Conservation (phyloP, 2,329 filamentous ascomycete genomes). For the Aspergillus latus region DNA sequence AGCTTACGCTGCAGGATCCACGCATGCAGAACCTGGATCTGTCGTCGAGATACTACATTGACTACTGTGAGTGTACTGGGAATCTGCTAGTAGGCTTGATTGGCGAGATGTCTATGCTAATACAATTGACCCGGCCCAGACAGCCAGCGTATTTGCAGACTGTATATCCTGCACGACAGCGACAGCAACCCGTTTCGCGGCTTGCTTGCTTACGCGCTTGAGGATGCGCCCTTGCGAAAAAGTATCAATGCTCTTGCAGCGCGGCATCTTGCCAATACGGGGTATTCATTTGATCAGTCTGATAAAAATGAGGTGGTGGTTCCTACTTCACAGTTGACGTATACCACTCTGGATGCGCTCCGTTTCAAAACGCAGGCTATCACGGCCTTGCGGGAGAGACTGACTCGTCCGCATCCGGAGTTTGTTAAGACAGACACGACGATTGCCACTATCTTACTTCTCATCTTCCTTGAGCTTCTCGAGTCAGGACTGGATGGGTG, state of each 20-base stretch:
- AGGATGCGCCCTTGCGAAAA: slow-evolving; percentile 27
- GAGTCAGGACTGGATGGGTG: slow-evolving; percentile 22
- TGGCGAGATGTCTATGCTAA: not conserved
- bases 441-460: slow-evolving; percentile 19
- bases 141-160: slow-evolving; percentile 32
- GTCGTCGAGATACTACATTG: slow-evolving; percentile 31
- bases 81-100: not conserved
- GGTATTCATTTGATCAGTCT: slow-evolving; percentile 20
- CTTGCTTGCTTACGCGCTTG: slow-evolving; percentile 30
- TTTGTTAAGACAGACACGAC: slow-evolving; percentile 9
- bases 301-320: slow-evolving; percentile 7
- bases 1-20: slow-evolving; percentile 20
- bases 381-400: slow-evolving; percentile 9
- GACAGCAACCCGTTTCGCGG: slow-evolving; percentile 34
- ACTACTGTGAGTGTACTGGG: slow-evolving; percentile 30
- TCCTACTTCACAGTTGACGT: not conserved
- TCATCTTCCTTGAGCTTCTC: slow-evolving; percentile 23
- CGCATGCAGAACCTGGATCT: slow-evolving; percentile 17
- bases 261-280: slow-evolving; percentile 32
- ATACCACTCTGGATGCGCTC: slow-evolving; percentile 22
- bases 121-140: slow-evolving; percentile 18
- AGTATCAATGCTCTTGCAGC: slow-evolving; percentile 33
- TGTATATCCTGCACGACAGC: slow-evolving; percentile 35
- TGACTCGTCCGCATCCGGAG: slow-evolving; percentile 2
- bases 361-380: slow-evolving; percentile 26